phyloP scores from a whole-genome alignment of 2,329 filamentous ascomycete genomes.

The Colletotrichum liriopes region DNA sequence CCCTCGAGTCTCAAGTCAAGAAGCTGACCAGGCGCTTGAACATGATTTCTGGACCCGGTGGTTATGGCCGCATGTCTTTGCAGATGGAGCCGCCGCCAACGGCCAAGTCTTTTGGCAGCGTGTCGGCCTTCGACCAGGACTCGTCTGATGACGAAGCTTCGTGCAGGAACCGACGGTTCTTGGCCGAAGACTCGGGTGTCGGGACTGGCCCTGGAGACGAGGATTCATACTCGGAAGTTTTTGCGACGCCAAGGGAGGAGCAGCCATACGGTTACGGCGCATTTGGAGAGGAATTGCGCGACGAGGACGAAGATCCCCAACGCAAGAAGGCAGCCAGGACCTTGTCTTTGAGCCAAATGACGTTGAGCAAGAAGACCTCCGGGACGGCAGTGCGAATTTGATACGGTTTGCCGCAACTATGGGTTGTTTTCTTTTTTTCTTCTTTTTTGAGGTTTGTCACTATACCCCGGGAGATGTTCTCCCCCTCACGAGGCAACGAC shows the following conservation, averaged over 20 bases:
- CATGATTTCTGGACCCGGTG: constrained; percentile 54
- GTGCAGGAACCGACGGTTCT: constrained; percentile 39
- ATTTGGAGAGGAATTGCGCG: constrained; percentile 60
- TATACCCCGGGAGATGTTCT: constrained; percentile 41
- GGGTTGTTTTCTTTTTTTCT: constrained; percentile 30
- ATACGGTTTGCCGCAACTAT: constrained; percentile 39
- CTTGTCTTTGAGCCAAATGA: constrained; percentile 75
- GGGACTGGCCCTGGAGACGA: constrained; percentile 56
- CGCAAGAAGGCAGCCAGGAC: constrained; percentile 73
- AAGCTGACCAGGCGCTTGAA: constrained; percentile 67
- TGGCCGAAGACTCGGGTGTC: constrained; percentile 54
- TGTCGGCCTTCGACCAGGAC: constrained; percentile 61
- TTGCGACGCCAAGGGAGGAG: constrained; percentile 68
- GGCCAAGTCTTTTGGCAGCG: constrained; percentile 54
- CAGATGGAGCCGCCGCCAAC: constrained; percentile 52
- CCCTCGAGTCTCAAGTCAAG: constrained; percentile 71
- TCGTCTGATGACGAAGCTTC: constrained; percentile 54
- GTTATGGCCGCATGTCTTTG: constrained; percentile 39
- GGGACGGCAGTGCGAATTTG: constrained; percentile 24
- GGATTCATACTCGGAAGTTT: constrained; percentile 64
- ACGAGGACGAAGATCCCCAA: constrained; percentile 55
- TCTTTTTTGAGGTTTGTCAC: constrained; percentile 33
- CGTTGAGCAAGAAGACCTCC: constrained; percentile 57
- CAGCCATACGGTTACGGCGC: constrained; percentile 51
- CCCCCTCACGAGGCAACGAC: constrained; percentile 33